phyloP scores from a whole-genome alignment of 129 eudicot species.

The Pseudognaphalium luteoalbum region DNA sequence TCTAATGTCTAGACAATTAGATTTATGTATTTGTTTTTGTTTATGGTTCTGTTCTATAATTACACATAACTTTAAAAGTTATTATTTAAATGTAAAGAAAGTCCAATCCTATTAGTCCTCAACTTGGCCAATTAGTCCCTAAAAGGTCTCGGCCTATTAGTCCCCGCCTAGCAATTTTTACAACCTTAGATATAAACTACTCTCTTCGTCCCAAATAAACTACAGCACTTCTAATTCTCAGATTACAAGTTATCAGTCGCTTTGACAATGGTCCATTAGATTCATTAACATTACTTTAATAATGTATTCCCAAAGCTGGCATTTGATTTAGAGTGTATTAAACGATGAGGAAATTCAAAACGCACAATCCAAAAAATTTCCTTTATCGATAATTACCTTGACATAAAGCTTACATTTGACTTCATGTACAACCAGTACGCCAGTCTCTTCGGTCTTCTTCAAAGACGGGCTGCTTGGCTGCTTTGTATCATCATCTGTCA shows the following conservation, averaged over 20 bases:
- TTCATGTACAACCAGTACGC: constrained; percentile 80
- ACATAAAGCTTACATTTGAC: constrained; percentile 95
- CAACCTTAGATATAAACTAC: background rate
- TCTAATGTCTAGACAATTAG: too few relatives aligned
- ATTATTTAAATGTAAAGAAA: too few relatives aligned
- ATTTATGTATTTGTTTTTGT: too few relatives aligned
- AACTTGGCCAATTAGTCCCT: too few relatives aligned
- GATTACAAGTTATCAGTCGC: background rate
- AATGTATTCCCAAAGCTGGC: background rate
- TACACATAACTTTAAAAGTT: too few relatives aligned
- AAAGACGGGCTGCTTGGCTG: constrained; percentile 98
- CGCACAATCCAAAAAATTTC: background rate
- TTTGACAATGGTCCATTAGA: background rate
- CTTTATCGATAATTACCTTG: constrained; percentile 59
- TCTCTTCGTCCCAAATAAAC: background rate
- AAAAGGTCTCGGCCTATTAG: too few relatives aligned
- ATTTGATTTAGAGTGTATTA: background rate
- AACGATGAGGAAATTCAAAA: background rate
- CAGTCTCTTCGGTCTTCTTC: constrained; percentile 81
- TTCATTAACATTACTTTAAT: background rate
- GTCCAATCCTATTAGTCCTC: too few relatives aligned
- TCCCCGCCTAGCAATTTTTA: too few relatives aligned
- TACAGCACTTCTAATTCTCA: background rate
- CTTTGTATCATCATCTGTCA: constrained; percentile 73
- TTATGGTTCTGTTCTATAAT: too few relatives aligned